These are phyloP conservation scores for Colletotrichum echinochloae DNA, from an alignment of 2,329 filamentous ascomycete genomes.

Conservation along the genomic window DNA sequence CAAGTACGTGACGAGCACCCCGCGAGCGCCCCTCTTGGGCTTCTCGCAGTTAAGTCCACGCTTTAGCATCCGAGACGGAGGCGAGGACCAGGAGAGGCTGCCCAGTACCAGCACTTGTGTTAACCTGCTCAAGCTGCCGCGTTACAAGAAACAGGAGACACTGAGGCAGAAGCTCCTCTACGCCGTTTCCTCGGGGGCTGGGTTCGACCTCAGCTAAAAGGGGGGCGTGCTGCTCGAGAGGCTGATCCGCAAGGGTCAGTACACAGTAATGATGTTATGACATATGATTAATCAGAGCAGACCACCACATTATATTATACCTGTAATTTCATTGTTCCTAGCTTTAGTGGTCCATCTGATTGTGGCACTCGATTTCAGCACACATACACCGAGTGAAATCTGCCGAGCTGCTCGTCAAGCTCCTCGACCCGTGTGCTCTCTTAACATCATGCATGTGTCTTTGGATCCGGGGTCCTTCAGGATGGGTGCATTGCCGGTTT, in stretches of 20 bases:
- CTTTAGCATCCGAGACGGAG: constrained; percentile 90
- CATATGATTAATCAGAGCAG: constrained; percentile 16
- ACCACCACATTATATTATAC: neutral
- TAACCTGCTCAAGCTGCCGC: constrained; percentile 91
- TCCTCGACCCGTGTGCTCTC: too few species aligned
- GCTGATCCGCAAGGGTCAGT: neutral
- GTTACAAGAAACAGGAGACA: constrained; percentile 74
- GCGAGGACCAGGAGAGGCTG: constrained; percentile 79
- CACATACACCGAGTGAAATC: neutral
- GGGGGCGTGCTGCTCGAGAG: neutral
- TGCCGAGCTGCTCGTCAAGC: neutral
- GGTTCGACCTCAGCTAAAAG: constrained; percentile 81
- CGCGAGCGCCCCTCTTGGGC: constrained; percentile 87
- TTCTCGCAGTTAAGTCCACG: constrained; percentile 86
- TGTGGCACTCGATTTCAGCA: neutral
- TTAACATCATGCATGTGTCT: neutral
- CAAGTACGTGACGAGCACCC: constrained; percentile 96
- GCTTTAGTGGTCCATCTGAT: neutral
- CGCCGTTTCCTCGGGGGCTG: constrained; percentile 88
- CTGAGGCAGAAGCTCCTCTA: constrained; percentile 88
- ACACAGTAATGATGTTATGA: constrained; percentile 37
- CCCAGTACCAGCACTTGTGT: constrained; percentile 97
- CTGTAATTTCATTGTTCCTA: constrained; percentile 12
- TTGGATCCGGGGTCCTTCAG: neutral
- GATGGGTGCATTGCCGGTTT: neutral